A percentile compares a stretch with the other conserved stretches of the same genome.
Evolutionary conservation across 2,329 filamentous ascomycete species (phyloP).

Genomic region (Trichophyton schoenleinii): DNA sequence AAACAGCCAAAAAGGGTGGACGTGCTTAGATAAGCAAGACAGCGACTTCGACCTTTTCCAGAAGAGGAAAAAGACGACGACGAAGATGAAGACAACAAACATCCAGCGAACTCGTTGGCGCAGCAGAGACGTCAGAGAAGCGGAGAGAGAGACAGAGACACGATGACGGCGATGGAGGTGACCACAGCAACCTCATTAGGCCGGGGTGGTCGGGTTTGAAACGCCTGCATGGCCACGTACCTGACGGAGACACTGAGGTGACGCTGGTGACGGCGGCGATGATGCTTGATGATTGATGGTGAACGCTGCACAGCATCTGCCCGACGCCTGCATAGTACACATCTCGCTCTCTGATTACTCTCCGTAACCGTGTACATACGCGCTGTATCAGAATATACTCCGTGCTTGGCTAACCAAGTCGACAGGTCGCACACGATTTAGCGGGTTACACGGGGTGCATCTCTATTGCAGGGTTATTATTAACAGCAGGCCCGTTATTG

Average conservation of each 20-base stretch:
- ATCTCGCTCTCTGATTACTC: not conserved
- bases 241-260: not conserved
- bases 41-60: not conserved
- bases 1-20: not conserved
- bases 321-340: not conserved
- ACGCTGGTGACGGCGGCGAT: not conserved
- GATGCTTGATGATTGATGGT: not conserved
- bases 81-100: not conserved
- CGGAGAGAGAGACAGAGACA: not conserved
- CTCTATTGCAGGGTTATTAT: not conserved
- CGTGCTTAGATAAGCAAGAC: not conserved
- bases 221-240: constrained; percentile 1
- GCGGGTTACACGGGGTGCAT: not conserved
- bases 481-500: not conserved
- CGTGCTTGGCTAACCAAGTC: not conserved
- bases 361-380: too few relatives aligned
- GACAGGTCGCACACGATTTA: not conserved
- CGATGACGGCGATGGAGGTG: not conserved
- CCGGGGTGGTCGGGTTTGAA: not conserved
- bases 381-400: not conserved
- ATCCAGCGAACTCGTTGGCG: not conserved
- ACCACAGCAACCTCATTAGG: not conserved
- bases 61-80: not conserved
- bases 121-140: not conserved
- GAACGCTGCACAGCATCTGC: constrained; percentile 1